Evolutionary conservation across 2,329 filamentous ascomycete species (phyloP).

Genomic region (Hortaea sp.): DNA sequence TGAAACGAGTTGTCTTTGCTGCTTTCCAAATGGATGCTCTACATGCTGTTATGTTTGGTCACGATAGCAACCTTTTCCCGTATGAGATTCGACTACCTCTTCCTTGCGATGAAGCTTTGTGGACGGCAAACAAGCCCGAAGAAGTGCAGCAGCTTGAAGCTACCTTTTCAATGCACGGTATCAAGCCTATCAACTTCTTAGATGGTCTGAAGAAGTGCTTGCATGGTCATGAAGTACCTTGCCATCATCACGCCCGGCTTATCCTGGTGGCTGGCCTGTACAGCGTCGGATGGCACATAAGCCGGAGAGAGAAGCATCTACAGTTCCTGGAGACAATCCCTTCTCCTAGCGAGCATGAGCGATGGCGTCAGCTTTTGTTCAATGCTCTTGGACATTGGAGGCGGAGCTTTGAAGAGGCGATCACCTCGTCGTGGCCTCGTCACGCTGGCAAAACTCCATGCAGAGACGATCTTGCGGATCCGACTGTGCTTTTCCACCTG

Average conservation of each 20-base stretch:
- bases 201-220: conserved; percentile 83
- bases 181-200: conserved; percentile 75
- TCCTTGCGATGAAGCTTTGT: conserved; percentile 81
- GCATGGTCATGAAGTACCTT: conserved; percentile 69
- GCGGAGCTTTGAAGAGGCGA: conserved; percentile 70
- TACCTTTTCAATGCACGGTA: conserved; percentile 65
- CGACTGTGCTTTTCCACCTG: conserved; percentile 77
- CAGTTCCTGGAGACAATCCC: conserved; percentile 72
- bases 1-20: conserved; percentile 75
- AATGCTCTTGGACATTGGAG: conserved; percentile 89
- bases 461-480: conserved; percentile 32
- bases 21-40: conserved; percentile 90
- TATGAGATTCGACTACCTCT: conserved; percentile 85
- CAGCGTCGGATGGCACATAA: conserved; percentile 93
- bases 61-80: conserved; percentile 42
- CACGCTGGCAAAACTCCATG: not conserved
- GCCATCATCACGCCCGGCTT: conserved; percentile 81
- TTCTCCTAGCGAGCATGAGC: conserved; percentile 73
- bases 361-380: conserved; percentile 76
- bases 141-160: conserved; percentile 77
- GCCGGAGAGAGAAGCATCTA: conserved; percentile 83
- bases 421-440: conserved; percentile 33
- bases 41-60: conserved; percentile 93
- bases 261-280: conserved; percentile 85
- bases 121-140: conserved; percentile 75